Conservation (phyloP, 177 flowering plant genomes). For the Vitis hybrid region DNA sequence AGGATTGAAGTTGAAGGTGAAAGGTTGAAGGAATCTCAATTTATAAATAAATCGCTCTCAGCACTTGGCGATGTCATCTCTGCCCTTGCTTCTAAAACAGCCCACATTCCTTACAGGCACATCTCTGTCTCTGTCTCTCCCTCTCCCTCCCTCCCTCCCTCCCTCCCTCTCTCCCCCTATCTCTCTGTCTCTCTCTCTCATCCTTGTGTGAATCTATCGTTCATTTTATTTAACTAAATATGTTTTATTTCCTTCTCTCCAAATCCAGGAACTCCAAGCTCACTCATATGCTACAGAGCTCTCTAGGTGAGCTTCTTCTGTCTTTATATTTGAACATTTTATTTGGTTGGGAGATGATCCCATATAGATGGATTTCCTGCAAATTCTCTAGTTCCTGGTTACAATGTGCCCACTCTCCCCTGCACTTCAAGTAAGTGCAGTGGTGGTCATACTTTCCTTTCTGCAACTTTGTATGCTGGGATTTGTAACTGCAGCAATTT, state of each 20-base stretch:
- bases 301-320: constrained; percentile 58
- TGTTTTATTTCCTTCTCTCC: not conserved
- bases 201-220: not conserved
- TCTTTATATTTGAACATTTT: not conserved
- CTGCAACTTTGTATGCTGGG: too few species aligned
- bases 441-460: too few species aligned
- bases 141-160: not conserved
- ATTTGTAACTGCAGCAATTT: too few species aligned
- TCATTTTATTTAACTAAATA: not conserved
- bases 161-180: not conserved
- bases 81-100: constrained; percentile 76
- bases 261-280: constrained; percentile 84
- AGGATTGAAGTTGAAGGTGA: constrained; percentile 88
- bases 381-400: not conserved
- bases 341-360: not conserved
- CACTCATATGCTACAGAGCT: constrained; percentile 89
- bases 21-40: constrained; percentile 88
- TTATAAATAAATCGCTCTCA: constrained; percentile 82
- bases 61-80: constrained; percentile 93
- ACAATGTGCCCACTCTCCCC: too few species aligned
- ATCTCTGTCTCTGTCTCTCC: constrained; percentile 17
- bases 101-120: constrained; percentile 85
- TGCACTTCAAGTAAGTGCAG: too few species aligned
- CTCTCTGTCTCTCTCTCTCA: not conserved
- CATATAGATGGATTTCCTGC: not conserved